phyloP scores from a whole-genome alignment of 257 asterid genomes.

The Petrea volubilis region DNA sequence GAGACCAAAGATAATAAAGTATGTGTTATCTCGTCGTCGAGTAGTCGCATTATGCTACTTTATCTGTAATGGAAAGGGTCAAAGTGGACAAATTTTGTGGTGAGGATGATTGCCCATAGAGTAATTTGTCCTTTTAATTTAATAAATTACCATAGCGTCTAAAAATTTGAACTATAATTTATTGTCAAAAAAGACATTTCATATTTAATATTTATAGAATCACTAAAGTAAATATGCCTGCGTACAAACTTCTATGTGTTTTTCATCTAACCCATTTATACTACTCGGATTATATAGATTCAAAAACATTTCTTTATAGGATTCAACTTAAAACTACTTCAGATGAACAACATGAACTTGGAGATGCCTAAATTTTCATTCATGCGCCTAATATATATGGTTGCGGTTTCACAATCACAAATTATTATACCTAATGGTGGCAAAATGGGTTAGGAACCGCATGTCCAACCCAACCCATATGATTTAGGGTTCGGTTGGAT shows the following conservation, averaged over 20 bases:
- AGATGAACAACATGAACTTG: background rate
- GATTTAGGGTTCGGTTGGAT: too few relatives aligned
- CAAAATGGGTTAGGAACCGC: too few relatives aligned
- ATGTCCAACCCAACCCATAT: too few relatives aligned
- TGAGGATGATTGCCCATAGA: background rate
- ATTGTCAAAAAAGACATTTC: too few relatives aligned
- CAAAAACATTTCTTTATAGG: too few relatives aligned
- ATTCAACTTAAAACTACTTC: too few relatives aligned
- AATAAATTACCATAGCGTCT: background rate
- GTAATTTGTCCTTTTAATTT: background rate
- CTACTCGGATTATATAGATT: too few relatives aligned
- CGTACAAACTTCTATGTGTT: background rate
- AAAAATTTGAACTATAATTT: background rate
- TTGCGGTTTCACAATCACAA: background rate
- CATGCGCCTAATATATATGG: too few relatives aligned
- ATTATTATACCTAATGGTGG: too few relatives aligned
- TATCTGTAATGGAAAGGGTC: slow-evolving; percentile 18
- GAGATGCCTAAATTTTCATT: background rate
- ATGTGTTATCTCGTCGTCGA: slow-evolving; percentile 48
- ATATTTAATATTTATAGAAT: too few relatives aligned
- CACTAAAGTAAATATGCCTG: background rate
- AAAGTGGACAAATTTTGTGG: background rate
- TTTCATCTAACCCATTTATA: background rate
- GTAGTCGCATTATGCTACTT: slow-evolving; percentile 61
- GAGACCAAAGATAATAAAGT: slow-evolving; percentile 17